Percentiles rank a stretch among this genome's conserved stretches.
phyloP scores from a whole-genome alignment of 768 basidiomycete species.

The Mycena polygramma region DNA sequence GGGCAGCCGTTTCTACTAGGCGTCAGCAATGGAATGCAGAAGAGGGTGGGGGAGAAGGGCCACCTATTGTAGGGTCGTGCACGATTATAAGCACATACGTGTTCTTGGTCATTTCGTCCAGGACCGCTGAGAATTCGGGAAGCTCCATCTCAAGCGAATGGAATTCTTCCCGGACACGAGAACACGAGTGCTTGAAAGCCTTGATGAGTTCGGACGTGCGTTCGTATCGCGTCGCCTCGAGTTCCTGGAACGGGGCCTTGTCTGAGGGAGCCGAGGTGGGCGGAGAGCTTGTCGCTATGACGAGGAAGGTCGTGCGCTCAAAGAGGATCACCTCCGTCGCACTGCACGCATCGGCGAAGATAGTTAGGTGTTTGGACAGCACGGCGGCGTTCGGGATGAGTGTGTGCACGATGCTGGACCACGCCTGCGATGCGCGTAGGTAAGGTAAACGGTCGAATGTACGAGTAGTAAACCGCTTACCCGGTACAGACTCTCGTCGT shows the following conservation, averaged over 20 bases:
- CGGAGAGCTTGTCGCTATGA: conserved; percentile 86
- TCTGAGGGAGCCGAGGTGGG: conserved; percentile 52
- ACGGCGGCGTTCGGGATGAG: conserved; percentile 95
- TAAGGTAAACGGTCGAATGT: conserved; percentile 13
- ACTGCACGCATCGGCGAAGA: conserved; percentile 87
- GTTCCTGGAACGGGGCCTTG: conserved; percentile 53
- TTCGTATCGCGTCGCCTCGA: conserved; percentile 83
- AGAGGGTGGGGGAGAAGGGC: conserved; percentile 23
- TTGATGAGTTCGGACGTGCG: conserved; percentile 95
- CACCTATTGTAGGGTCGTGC: conserved; percentile 91
- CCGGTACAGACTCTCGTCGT: conserved; percentile 97
- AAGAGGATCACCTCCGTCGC: conserved; percentile 97
- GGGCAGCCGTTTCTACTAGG: conserved; percentile 82
- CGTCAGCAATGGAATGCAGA: not conserved
- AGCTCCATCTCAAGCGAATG: conserved; percentile 89
- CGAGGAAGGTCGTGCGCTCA: conserved; percentile 97
- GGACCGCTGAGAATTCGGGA: conserved; percentile 86
- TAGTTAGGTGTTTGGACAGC: conserved; percentile 87
- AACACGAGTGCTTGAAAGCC: conserved; percentile 93
- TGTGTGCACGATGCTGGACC: conserved; percentile 97
- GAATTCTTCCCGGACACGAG: conserved; percentile 88
- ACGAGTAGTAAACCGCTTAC: conserved; percentile 51
- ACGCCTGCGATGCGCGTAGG: conserved; percentile 71
- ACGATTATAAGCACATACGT: conserved; percentile 94
- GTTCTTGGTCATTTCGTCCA: conserved; percentile 94